Evolutionary conservation across 768 basidiomycete genomes (phyloP).

Genomic region (Trametopsis cervina): DNA sequence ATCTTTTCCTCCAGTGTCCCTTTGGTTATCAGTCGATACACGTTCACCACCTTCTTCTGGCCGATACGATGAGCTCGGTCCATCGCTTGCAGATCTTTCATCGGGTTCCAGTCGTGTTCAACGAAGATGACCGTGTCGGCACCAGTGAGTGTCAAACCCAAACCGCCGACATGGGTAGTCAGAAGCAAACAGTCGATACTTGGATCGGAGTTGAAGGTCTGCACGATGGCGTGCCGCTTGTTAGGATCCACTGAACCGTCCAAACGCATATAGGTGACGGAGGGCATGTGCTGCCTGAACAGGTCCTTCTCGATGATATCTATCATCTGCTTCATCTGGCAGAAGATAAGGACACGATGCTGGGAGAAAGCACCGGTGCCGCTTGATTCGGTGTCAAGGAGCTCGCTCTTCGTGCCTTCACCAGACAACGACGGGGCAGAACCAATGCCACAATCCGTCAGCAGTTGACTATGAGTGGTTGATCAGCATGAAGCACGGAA

Average conservation of each 20-base stretch:
- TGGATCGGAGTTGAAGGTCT: conserved; percentile 97
- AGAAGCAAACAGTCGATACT: conserved; percentile 94
- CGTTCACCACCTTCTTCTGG: conserved; percentile 98
- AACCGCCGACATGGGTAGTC: conserved; percentile 94
- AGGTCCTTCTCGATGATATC: conserved; percentile 94
- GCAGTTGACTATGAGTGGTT: conserved; percentile 63
- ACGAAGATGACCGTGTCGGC: conserved; percentile 99
- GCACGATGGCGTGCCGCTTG: conserved; percentile 94
- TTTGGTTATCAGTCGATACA: conserved; percentile 94
- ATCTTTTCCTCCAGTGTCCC: conserved; percentile 99
- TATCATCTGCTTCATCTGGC: conserved; percentile 99
- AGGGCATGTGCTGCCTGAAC: conserved; percentile 89
- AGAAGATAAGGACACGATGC: conserved; percentile 98
- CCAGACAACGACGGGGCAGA: conserved; percentile 30
- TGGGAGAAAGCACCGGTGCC: conserved; percentile 67
- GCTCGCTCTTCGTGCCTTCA: conserved; percentile 62
- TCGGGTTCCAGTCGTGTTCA: conserved; percentile 99
- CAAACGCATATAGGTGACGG: conserved; percentile 96
- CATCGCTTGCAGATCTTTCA: conserved; percentile 99
- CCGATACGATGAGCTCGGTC: conserved; percentile 97
- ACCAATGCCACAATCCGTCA: conserved; percentile 94
- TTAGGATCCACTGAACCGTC: conserved; percentile 89
- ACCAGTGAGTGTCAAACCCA: conserved; percentile 93
- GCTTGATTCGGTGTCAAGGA: conserved; percentile 50
- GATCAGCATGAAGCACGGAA: not conserved